These are phyloP conservation scores for Diplodia seriata DNA, from an alignment of 2,329 filamentous ascomycete genomes.

Conservation along the genomic window DNA sequence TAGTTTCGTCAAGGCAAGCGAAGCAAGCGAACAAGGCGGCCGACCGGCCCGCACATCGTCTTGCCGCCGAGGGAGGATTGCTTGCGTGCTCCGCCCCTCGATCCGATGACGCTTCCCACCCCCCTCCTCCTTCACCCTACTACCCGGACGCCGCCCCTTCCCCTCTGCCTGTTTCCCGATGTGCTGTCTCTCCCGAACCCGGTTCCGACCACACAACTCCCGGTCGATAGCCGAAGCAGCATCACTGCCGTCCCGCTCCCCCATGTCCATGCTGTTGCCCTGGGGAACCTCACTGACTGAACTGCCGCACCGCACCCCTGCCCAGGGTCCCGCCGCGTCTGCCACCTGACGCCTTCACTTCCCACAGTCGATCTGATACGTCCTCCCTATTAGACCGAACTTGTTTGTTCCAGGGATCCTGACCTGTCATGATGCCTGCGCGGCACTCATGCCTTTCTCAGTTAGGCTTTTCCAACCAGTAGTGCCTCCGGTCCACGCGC, in stretches of 20 bases:
- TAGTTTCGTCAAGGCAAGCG: background rate
- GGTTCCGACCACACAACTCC: background rate
- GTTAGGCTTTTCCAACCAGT: background rate
- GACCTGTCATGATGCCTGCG: background rate
- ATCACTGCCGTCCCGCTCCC: background rate
- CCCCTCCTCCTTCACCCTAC: no score
- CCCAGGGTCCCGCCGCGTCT: background rate
- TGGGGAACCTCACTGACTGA: background rate
- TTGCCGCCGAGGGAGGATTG: background rate
- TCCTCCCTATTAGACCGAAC: background rate
- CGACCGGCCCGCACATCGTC: background rate
- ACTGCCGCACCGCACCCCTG: background rate
- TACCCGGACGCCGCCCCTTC: background rate
- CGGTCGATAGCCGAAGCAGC: background rate
- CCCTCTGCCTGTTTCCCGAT: background rate
- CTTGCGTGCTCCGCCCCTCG: slow-evolving; percentile 1
- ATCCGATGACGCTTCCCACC: background rate
- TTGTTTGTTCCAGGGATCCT: background rate
- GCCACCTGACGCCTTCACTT: background rate
- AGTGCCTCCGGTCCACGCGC: slow-evolving; percentile 1
- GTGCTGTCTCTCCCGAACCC: background rate
- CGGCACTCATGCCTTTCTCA: slow-evolving; percentile 11
- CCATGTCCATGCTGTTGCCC: background rate
- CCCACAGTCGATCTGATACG: background rate
- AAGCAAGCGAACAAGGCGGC: background rate